phyloP scores from a whole-genome alignment of 1,284 basidiomycete genomes.

The Ustilago bromivora region DNA sequence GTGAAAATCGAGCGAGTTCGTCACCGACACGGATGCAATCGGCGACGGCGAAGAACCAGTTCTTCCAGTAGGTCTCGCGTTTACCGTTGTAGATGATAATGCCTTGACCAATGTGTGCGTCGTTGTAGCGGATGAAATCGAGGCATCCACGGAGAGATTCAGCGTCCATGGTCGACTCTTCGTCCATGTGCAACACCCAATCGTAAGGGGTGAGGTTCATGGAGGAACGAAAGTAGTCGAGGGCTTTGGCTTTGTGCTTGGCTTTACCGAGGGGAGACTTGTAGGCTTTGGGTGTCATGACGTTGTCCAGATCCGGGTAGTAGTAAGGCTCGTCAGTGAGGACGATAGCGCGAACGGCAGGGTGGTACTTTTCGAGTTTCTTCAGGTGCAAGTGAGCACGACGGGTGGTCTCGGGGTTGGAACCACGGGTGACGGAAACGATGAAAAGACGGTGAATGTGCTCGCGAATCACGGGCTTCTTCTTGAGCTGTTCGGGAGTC shows the following conservation, averaged over 20 bases:
- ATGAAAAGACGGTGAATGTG: conserved; percentile 71
- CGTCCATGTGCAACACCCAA: conserved; percentile 71
- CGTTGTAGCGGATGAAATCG: conserved; percentile 70
- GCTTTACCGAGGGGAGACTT: conserved; percentile 70
- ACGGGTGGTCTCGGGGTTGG: conserved; percentile 70
- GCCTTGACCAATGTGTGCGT: conserved; percentile 71
- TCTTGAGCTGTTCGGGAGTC: conserved; percentile 66
- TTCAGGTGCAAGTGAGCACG: conserved; percentile 70
- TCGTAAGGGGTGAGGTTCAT: conserved; percentile 71
- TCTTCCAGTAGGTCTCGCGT: conserved; percentile 70
- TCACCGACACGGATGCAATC: conserved; percentile 71
- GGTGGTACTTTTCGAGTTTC: conserved; percentile 71
- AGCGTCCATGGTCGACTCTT: conserved; percentile 71
- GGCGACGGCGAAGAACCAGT: conserved; percentile 72
- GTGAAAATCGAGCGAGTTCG: conserved; percentile 71
- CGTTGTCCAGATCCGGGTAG: conserved; percentile 71
- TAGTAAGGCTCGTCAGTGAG: conserved; percentile 71
- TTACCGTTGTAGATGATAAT: conserved; percentile 71
- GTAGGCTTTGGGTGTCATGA: conserved; percentile 71
- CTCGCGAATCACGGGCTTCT: conserved; percentile 70
- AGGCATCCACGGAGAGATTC: conserved; percentile 70
- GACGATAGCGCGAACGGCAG: conserved; percentile 70
- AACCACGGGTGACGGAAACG: conserved; percentile 71
- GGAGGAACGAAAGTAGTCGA: conserved; percentile 71
- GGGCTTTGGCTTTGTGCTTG: conserved; percentile 71